Evolutionary conservation across 495 filamentous ascomycete genomes (phyloP), one percentile per base, ranked within the genome.

Genomic region (Delitschia confertaspora): DNA sequence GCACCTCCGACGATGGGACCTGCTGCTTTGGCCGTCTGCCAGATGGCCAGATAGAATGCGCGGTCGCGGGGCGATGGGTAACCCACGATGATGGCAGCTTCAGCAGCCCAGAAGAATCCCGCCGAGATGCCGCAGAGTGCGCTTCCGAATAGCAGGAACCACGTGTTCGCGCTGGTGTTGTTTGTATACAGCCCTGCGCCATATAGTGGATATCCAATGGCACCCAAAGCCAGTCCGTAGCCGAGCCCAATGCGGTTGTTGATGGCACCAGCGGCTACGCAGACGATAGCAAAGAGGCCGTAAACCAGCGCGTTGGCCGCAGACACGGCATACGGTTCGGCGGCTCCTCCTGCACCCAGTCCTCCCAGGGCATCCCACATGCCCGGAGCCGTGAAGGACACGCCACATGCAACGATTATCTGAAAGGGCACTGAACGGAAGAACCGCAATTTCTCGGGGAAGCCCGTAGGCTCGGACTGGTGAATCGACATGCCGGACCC

Each of bases 331-430:
- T 62, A 60, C 0, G 59, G 59, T 23, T 60, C 51, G 5, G 57
- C 57, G 1, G 57, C 57, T 25, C 37, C 37, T n/a, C 37, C 37
- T 10, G 37, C 37, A 13, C 37, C 37, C 13, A 39, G 20, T 19
- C 59, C 59, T 10, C 58, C 58, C 5, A 62, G 46, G 24, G 60
- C 60, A 51, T 62, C 56, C 58, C 57, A 62, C 55, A 62, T 60
- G 3, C 37, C 37, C 4, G 37, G 37, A 11, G 37, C 37, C 11
- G 37, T 39, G 18, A 39, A 39, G 10, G 57, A 58, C 16, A 60
- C 57, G 8, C 57, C 57, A 32, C 57, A 53, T 11, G 57, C 59
- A 18, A 62, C 52, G 14, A 47, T 38, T 25, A 60, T 60, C 37
- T 62, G 57, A 37, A 62, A 62, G 34, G 57, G 57, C 1, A 62